Evolutionary conservation across 306 rosid genomes (phyloP).

Genomic region (Cucumis melo): DNA sequence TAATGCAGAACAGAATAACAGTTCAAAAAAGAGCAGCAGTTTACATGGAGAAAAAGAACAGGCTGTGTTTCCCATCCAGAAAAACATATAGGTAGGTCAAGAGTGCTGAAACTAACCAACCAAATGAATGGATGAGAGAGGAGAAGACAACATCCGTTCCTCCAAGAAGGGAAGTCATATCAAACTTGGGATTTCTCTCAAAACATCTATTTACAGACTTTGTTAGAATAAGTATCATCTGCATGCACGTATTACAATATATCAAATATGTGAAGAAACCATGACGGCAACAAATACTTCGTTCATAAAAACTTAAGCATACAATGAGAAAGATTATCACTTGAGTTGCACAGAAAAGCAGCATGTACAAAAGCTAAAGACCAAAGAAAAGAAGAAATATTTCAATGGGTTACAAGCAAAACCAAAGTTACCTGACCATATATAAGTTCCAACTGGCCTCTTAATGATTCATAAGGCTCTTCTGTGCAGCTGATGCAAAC

Average conservation of each 20-base stretch:
- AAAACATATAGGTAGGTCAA: conserved; percentile 9
- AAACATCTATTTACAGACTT: conserved; percentile 85
- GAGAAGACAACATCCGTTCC: conserved; percentile 96
- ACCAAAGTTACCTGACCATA: conserved; percentile 71
- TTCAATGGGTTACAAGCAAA: not conserved
- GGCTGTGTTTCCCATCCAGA: not conserved
- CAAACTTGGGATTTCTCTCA: conserved; percentile 98
- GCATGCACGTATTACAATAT: conserved; percentile 28
- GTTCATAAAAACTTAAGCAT: not conserved
- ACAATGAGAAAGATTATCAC: not conserved
- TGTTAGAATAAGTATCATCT: conserved; percentile 88
- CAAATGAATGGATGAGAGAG: conserved; percentile 82
- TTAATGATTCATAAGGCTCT: conserved; percentile 77
- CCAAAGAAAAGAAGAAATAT: conserved; percentile 5
- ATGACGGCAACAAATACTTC: not conserved
- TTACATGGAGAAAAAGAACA: not conserved
- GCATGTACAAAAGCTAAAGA: not conserved
- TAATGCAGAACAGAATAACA: not conserved
- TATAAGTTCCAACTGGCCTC: conserved; percentile 75
- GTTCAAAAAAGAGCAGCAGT: not conserved
- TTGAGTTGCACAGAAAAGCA: conserved; percentile 5
- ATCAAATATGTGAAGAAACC: conserved; percentile 11
- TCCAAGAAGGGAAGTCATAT: conserved; percentile 93
- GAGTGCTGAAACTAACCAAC: conserved; percentile 71
- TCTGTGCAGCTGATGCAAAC: conserved; percentile 96